phyloP scores from a whole-genome alignment of 257 asterid species.

The Galeopsis tetrahit region DNA sequence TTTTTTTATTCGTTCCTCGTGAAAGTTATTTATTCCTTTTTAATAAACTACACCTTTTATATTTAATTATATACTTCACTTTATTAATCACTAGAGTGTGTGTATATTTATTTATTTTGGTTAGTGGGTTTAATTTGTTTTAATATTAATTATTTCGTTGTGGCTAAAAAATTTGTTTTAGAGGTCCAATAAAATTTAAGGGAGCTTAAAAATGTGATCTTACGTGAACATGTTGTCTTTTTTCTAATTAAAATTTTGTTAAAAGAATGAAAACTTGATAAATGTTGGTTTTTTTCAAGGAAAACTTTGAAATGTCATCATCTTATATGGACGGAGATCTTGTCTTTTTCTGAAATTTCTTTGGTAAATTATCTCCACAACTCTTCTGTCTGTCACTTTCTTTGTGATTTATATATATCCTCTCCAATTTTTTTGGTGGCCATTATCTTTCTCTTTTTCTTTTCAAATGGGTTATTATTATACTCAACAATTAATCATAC shows the following conservation, averaged over 20 bases:
- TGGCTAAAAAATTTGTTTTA: too few species aligned
- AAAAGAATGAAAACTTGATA: neutral
- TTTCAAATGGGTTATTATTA: neutral
- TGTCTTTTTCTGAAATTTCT: neutral
- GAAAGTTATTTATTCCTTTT: too few species aligned
- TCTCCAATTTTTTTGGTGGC: neutral
- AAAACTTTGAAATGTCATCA: neutral
- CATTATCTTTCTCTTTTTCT: neutral
- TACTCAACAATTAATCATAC: neutral
- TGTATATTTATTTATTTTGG: too few species aligned
- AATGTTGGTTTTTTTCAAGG: neutral
- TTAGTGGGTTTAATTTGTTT: too few species aligned
- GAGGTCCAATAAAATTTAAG: neutral
- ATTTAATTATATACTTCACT: too few species aligned
- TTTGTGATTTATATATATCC: neutral
- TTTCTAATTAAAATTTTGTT: too few species aligned
- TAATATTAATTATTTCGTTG: too few species aligned
- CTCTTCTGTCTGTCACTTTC: neutral
- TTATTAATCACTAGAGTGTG: too few species aligned
- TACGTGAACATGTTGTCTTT: too few species aligned
- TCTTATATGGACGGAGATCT: neutral
- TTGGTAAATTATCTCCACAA: neutral
- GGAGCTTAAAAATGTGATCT: too few species aligned
- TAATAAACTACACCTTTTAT: too few species aligned
- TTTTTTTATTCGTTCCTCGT: too few species aligned